These are phyloP conservation scores for Leishmania arabica DNA, from an alignment of 208 protist species.

Conservation along the genomic window DNA sequence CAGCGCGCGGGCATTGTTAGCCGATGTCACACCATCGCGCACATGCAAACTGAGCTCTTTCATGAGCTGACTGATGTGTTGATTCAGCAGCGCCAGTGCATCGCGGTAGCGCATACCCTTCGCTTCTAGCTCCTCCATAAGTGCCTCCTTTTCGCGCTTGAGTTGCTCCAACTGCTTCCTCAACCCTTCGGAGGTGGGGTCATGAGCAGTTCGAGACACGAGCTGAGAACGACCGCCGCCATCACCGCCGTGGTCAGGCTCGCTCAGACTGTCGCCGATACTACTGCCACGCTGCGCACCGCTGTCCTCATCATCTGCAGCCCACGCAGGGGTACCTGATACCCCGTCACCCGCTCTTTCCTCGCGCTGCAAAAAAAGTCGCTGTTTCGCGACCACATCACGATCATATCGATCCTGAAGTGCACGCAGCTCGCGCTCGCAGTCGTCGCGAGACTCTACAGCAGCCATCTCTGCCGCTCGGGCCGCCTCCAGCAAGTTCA, in stretches of 20 bases:
- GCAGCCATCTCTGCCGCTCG: slow-evolving; percentile 54
- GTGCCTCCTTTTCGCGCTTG: slow-evolving; percentile 68
- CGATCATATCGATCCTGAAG: slow-evolving; percentile 18
- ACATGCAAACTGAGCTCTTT: slow-evolving; percentile 50
- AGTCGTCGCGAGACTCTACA: slow-evolving; percentile 28
- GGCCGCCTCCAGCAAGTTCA: slow-evolving; percentile 54
- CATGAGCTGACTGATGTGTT: slow-evolving; percentile 52
- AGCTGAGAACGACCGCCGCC: background rate
- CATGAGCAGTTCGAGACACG: background rate
- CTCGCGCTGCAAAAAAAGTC: slow-evolving; percentile 1
- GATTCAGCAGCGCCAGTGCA: slow-evolving; percentile 43
- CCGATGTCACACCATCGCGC: slow-evolving; percentile 47
- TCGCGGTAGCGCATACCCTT: slow-evolving; percentile 41
- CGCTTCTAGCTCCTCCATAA: slow-evolving; percentile 45
- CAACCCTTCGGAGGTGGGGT: slow-evolving; percentile 5
- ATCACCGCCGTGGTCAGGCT: background rate
- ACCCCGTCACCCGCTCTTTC: background rate
- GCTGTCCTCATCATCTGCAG: background rate
- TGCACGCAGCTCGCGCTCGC: slow-evolving; percentile 43
- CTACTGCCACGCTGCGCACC: background rate
- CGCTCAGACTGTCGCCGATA: background rate
- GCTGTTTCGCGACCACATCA: slow-evolving; percentile 8
- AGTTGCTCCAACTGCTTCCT: slow-evolving; percentile 57
- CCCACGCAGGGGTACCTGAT: background rate
- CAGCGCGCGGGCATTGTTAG: slow-evolving; percentile 41